Evolutionary conservation across 2,329 filamentous ascomycete genomes (phyloP), one percentile per base, ranked within the genome.

Genomic region (Aspergillus calidoustus): DNA sequence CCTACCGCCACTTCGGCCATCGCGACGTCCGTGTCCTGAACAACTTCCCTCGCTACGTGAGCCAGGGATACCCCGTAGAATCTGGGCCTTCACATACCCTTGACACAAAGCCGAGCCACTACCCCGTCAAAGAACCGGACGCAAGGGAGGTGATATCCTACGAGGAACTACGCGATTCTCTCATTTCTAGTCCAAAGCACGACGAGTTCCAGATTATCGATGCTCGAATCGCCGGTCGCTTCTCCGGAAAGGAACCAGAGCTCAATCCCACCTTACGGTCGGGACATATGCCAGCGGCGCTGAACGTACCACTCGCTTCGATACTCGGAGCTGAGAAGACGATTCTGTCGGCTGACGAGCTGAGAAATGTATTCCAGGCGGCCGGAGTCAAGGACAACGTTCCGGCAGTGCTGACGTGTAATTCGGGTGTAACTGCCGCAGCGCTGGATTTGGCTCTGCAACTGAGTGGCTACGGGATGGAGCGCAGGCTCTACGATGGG

Each of bases 351-450:
- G 25, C 53, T 3, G 17, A 23, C 8, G 53, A 65, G 43, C 43
- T 70, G 48, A 63, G 52, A 46, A 11, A 4, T 0, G 17, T 68
- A 3, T 68, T 73, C 57, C 48, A 58, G 17, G 38, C 25, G 2
- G 64, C 63, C 9, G 70, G 72, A 0, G 64, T 73, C 0, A 25
- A 66, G 11, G 54, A 51, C 3, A 48, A 7, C 7, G 19, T 22
- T 8, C 68, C 68, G 0, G 54, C 65, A 3, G 63, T 74, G 13
- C 19, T 74, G 57, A 72, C 68, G 7, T 74, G 72, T 30, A 74
- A 74, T 49, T 73, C 72, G 1, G 72, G 72, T 0, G 69, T 73
- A 1, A 74, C 72, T 30, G 72, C 72, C 5, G 64, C 72, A 1
- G 68, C 68, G 11, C 41, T 74, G 28, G 70, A 71, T 50, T 38